phyloP scores from a whole-genome alignment of 352 stramenopile genomes.

The Pelagophyceae sp. region DNA sequence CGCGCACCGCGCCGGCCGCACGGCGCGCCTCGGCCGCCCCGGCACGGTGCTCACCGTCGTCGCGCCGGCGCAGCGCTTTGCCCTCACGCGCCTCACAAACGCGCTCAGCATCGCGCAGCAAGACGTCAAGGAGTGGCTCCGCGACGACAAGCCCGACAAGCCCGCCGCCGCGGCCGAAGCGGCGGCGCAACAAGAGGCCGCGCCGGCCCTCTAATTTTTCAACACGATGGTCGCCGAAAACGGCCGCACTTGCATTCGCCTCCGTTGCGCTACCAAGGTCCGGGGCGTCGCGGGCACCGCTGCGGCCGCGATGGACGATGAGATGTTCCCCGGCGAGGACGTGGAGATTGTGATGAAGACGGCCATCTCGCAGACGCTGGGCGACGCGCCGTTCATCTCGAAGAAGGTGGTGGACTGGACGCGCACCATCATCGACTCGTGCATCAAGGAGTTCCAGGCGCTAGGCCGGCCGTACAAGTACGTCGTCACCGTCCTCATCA shows the following conservation, averaged over 20 bases:
- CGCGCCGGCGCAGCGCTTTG: neutral
- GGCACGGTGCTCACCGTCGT: conserved; percentile 89
- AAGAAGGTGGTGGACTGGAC: conserved; percentile 54
- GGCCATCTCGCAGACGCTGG: conserved; percentile 47
- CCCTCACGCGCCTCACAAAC: neutral
- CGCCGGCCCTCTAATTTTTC: too few species aligned
- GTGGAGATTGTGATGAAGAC: conserved; percentile 50
- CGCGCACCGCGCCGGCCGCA: conserved; percentile 91
- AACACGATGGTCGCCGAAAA: too few species aligned
- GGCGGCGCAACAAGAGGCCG: too few species aligned
- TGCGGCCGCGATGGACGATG: too few species aligned
- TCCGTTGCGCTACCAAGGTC: too few species aligned
- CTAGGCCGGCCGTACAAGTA: conserved; percentile 59
- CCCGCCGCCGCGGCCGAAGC: too few species aligned
- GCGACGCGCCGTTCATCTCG: conserved; percentile 37
- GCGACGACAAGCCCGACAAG: too few species aligned
- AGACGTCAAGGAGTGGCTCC: too few species aligned
- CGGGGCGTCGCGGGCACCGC: too few species aligned
- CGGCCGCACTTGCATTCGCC: too few species aligned
- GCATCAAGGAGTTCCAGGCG: conserved; percentile 50
- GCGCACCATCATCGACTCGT: conserved; percentile 51
- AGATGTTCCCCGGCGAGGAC: conserved; percentile 49
- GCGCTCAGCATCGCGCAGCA: neutral
- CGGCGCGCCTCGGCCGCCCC: conserved; percentile 84
- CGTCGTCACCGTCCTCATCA: conserved; percentile 57